These are phyloP conservation scores for Tremella fuciformis DNA, from an alignment of 768 basidiomycete genomes.

Conservation along the genomic window DNA sequence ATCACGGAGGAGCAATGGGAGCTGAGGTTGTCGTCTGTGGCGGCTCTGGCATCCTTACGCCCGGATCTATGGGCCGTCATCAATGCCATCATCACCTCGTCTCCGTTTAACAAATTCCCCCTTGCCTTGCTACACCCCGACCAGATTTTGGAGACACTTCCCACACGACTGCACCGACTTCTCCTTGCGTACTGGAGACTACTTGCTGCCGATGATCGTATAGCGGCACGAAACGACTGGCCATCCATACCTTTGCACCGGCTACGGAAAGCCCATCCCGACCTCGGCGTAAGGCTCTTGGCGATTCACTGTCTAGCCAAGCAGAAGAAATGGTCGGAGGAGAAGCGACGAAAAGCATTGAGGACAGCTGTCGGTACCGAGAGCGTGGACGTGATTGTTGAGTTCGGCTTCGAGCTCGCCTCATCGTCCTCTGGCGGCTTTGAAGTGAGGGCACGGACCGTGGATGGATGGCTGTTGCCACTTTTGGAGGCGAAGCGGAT, in stretches of 20 bases:
- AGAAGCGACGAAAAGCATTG: constrained; percentile 67
- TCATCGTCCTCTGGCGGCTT: constrained; percentile 14
- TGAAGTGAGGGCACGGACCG: constrained; percentile 39
- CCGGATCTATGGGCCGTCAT: not conserved
- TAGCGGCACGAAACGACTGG: constrained; percentile 68
- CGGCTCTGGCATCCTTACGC: constrained; percentile 56
- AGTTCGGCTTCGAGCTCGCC: constrained; percentile 21
- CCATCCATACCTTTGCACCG: constrained; percentile 54
- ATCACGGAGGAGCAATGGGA: constrained; percentile 45
- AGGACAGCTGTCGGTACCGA: constrained; percentile 62
- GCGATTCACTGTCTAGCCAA: constrained; percentile 75
- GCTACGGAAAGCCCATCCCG: constrained; percentile 61
- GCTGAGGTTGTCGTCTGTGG: constrained; percentile 35
- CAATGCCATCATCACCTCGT: constrained; percentile 37
- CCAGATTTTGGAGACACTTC: not conserved
- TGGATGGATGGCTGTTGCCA: constrained; percentile 82
- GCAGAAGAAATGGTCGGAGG: constrained; percentile 75
- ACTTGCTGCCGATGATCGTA: constrained; percentile 66
- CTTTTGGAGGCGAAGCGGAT: constrained; percentile 66
- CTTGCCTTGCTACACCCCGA: constrained; percentile 45
- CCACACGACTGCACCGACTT: constrained; percentile 61
- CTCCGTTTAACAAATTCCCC: constrained; percentile 40
- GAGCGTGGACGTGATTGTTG: constrained; percentile 59
- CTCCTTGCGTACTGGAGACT: constrained; percentile 80
- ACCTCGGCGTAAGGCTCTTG: constrained; percentile 65